Percentiles rank a stretch among this genome's conserved stretches.
These are phyloP conservation scores for Cymbopogon flexuosus DNA, from an alignment of 202 grass and related monocot species.

Conservation along the genomic window DNA sequence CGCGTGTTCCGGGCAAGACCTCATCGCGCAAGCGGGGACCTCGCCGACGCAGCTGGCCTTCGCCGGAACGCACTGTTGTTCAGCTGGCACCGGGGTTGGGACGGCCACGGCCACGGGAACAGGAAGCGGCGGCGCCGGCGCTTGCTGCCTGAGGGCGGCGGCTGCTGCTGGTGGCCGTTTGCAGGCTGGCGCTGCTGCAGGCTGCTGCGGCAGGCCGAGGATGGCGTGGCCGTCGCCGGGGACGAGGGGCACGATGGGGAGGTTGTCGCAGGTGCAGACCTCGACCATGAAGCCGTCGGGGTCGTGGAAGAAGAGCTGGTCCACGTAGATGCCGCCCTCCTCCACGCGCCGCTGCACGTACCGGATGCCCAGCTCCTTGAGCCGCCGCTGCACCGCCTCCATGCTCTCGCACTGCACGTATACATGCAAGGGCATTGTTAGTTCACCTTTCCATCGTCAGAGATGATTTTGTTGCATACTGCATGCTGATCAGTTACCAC, in stretches of 20 bases:
- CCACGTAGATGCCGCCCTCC: constrained; percentile 71
- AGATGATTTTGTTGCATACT: too few relatives aligned
- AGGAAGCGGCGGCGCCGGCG: not conserved
- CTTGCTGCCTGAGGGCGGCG: not conserved
- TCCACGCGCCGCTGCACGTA: constrained; percentile 55
- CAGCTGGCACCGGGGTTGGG: not conserved
- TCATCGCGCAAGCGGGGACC: constrained; percentile 5
- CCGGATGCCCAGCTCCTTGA: constrained; percentile 55
- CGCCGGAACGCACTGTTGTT: not conserved
- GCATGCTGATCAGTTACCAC: not conserved
- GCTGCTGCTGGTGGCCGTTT: not conserved
- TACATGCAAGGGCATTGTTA: not conserved
- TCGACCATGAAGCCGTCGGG: constrained; percentile 95
- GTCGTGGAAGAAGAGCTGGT: constrained; percentile 96
- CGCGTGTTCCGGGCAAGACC: constrained; percentile 33
- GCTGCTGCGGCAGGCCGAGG: not conserved
- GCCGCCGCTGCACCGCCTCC: constrained; percentile 54
- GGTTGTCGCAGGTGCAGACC: constrained; percentile 89
- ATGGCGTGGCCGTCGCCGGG: not conserved
- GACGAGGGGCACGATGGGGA: constrained; percentile 62
- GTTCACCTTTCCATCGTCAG: too few relatives aligned
- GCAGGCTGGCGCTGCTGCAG: not conserved
- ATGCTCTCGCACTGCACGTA: constrained; percentile 74
- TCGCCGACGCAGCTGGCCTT: constrained; percentile 19
- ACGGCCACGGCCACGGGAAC: not conserved